Evolutionary conservation across 345 rosid genomes (phyloP).

Genomic region (Excoecaria agallocha): DNA sequence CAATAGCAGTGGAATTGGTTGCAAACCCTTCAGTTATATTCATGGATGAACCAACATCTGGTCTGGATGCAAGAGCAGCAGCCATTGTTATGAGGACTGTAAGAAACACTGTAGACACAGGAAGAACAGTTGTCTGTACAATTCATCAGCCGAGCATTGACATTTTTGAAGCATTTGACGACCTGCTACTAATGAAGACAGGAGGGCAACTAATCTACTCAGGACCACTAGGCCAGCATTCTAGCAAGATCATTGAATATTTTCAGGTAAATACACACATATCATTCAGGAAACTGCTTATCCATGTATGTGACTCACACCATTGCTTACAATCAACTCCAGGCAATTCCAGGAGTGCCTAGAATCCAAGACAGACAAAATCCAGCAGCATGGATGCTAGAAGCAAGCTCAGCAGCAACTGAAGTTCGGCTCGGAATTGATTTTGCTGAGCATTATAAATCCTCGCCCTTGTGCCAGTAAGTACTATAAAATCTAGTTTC

Average conservation of each 20-base stretch:
- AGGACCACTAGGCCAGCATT: constrained; percentile 10
- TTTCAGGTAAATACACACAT: constrained; percentile 18
- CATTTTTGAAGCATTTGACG: constrained; percentile 14
- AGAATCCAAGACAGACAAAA: constrained; percentile 15
- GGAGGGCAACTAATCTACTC: constrained; percentile 12
- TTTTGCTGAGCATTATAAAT: constrained; percentile 19
- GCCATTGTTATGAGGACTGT: constrained; percentile 21
- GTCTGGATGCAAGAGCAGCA: constrained; percentile 16
- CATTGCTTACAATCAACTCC: not conserved
- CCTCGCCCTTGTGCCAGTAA: constrained; percentile 19
- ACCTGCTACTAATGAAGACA: constrained; percentile 14
- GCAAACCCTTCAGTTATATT: constrained; percentile 13
- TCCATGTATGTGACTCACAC: not conserved
- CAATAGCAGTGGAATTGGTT: constrained; percentile 17
- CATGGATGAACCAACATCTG: constrained; percentile 17
- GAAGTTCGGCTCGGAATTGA: constrained; percentile 21
- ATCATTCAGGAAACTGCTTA: not conserved
- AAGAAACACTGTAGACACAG: constrained; percentile 16
- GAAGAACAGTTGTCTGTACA: constrained; percentile 20
- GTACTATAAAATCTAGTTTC: not conserved
- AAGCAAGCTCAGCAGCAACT: constrained; percentile 24
- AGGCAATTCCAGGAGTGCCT: constrained; percentile 30
- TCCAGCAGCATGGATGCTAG: constrained; percentile 31
- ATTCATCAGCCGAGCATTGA: constrained; percentile 16
- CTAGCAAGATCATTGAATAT: constrained; percentile 23